Base-by-base conservation (phyloP, 257 asterid species). In the Solanum peruvianum region DNA sequence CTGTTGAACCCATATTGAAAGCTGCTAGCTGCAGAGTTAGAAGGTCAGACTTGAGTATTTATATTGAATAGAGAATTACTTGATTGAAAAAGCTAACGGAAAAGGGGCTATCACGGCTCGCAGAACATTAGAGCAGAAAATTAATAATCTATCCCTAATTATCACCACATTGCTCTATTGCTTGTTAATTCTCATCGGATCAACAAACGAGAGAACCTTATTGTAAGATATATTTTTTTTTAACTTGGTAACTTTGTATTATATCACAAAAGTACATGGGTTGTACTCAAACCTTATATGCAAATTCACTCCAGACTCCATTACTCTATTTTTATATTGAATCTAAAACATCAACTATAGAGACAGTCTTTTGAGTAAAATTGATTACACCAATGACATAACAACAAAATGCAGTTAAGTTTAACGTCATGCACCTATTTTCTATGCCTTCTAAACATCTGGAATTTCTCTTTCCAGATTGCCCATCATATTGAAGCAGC, bases 1-100 rank as follows among this genome's bases (percentile, higher is more conserved):
- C 99, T 1, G 99, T 97, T 20, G 99, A 97, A 82, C 99, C 99
- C 98, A 97, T 94, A 88, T 94, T 97, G 92, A 97, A 97, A 83
- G 98, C 98, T 70, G 92, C 99, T 69, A 97, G 87, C 99, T 95
- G 94, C 89, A 90, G 81, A 42, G 41, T 87, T 58, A 60, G 25
- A 85, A 67, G 73, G 49, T 29, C 37, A 85, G 73, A 83, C 84
- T 85, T 44, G 9, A 77, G 56, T 60, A n/a, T n/a, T 44, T 83
- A 78, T 47, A 71, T 47, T 31, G 18, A 88, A 73, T 47, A 39
- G 82, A 29, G 58, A 85, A 49, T 49, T 87, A 69, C 86, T 21
- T 39, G 42, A 60, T 45, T 23, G 56, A n/a, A 83, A 7, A 72
- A 78, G 45, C 21, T 47, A 11, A 76, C 42, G 20, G 5, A 42